Percentiles rank a stretch among this genome's conserved stretches.
phyloP scores from a whole-genome alignment of 257 asterid species.

The Solanum corneliomulleri region DNA sequence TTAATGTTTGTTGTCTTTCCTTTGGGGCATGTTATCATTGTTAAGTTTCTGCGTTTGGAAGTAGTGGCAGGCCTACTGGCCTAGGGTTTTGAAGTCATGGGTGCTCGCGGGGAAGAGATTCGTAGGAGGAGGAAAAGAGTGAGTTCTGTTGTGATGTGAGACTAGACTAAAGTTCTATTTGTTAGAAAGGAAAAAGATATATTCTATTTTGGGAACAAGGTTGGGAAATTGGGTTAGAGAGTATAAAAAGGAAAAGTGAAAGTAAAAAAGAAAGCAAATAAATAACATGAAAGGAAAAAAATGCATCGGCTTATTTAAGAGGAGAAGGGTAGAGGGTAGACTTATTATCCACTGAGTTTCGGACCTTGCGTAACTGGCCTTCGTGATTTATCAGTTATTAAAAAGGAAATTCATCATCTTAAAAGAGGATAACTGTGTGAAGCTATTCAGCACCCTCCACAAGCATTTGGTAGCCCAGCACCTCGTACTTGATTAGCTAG shows the following conservation, averaged over 20 bases:
- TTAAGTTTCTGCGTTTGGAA: not conserved
- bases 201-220: not conserved
- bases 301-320: not conserved
- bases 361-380: not conserved
- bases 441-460: not conserved
- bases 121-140: not conserved
- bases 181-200: not conserved
- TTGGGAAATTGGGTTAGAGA: not conserved
- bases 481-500: not conserved
- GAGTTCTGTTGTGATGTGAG: not conserved
- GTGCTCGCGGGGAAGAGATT: not conserved
- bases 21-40: not conserved
- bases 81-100: not conserved
- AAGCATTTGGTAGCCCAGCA: not conserved
- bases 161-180: not conserved
- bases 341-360: not conserved
- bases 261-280: not conserved
- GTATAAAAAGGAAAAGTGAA: not conserved
- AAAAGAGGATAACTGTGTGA: not conserved
- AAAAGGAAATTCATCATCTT: not conserved
- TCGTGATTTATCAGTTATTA: not conserved
- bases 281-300: not conserved
- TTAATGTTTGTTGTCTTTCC: not conserved
- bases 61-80: not conserved
- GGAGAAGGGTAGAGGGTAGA: not conserved